phyloP scores from a whole-genome alignment of 345 rosid species.

The Eutrema japonicum region DNA sequence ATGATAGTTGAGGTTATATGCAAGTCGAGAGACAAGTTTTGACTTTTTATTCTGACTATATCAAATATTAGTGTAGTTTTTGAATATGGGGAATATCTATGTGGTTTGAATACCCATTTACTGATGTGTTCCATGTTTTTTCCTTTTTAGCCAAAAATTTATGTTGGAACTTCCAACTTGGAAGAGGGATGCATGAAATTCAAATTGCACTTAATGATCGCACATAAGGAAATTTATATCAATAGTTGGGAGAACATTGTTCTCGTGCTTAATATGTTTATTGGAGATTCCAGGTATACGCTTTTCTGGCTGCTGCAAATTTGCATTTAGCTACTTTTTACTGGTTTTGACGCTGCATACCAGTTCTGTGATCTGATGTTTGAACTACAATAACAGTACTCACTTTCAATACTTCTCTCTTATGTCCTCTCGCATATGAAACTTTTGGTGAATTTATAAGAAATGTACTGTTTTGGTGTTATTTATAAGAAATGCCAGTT shows the following conservation, averaged over 20 bases:
- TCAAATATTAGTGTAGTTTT: constrained; percentile 12
- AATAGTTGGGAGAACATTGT: constrained; percentile 14
- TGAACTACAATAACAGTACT: constrained; percentile 27
- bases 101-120: constrained; percentile 27
- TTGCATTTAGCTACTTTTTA: constrained; percentile 74
- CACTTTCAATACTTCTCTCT: constrained; percentile 18
- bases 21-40: constrained; percentile 1
- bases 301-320: constrained; percentile 78
- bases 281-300: constrained; percentile 70
- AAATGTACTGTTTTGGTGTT: too few species aligned
- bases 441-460: constrained; percentile 54
- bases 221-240: constrained; percentile 22
- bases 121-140: constrained; percentile 33
- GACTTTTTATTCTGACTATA: constrained; percentile 2
- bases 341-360: constrained; percentile 56
- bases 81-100: constrained; percentile 13
- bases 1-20: neutral
- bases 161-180: constrained; percentile 45
- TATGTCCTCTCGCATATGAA: constrained; percentile 55
- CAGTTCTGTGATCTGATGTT: constrained; percentile 15
- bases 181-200: constrained; percentile 99
- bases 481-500: too few species aligned
- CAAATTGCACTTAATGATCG: constrained; percentile 71
- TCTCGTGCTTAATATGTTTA: constrained; percentile 25
- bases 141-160: constrained; percentile 82